Evolutionary conservation across 345 rosid genomes (phyloP).

Genomic region (Boechera stricta): DNA sequence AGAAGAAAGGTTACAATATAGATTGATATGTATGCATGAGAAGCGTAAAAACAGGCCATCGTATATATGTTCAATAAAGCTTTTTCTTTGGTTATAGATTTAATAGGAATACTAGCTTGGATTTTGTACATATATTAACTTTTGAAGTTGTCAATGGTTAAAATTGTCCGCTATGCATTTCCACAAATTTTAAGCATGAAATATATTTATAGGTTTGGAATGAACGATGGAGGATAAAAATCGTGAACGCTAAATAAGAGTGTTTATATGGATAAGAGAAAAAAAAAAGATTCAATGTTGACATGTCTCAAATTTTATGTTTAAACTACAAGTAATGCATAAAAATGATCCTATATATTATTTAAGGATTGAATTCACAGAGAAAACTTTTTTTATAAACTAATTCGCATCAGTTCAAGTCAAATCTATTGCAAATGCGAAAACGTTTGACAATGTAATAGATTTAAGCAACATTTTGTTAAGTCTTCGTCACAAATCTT

Average conservation of each 20-base stretch:
- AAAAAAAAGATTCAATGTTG: no score
- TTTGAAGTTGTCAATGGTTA: neutral
- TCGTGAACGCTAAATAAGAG: neutral
- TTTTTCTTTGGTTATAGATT: neutral
- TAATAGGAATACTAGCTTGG: neutral
- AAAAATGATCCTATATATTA: no score
- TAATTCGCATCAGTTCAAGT: no score
- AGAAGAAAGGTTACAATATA: conserved; percentile 28
- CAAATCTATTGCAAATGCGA: no score
- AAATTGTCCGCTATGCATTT: neutral
- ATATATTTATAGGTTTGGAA: conserved; percentile 6
- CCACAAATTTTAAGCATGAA: neutral
- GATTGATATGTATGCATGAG: conserved; percentile 16
- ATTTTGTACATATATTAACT: neutral
- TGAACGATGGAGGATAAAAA: neutral
- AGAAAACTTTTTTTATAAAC: no score
- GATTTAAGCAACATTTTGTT: no score
- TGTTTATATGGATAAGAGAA: neutral
- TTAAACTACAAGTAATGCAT: no score
- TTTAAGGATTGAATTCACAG: no score
- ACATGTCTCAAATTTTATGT: no score
- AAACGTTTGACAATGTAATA: no score
- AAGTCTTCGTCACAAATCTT: no score
- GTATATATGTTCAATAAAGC: neutral
- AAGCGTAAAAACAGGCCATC: conserved; percentile 14